These are phyloP conservation scores for Nitzschia palea DNA, from an alignment of 108 stramenopile species.

Conservation along the genomic window DNA sequence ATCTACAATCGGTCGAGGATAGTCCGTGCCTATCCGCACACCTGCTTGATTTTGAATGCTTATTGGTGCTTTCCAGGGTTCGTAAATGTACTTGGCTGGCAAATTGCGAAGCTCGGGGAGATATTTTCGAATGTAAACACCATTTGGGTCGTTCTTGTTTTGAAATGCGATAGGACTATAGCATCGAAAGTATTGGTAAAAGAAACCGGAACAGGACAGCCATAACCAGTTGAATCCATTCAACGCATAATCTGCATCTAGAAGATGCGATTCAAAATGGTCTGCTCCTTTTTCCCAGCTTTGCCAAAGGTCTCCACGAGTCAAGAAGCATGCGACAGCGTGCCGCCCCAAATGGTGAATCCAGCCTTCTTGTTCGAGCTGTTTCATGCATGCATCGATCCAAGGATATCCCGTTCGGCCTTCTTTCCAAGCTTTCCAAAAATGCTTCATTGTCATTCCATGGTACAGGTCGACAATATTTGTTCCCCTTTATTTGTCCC, in stretches of 20 bases:
- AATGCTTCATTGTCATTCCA: constrained; percentile 82
- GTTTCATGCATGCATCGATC: constrained; percentile 96
- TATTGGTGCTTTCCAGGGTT: constrained; percentile 94
- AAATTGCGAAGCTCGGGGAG: constrained; percentile 76
- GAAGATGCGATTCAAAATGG: constrained; percentile 77
- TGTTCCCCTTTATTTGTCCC: constrained; percentile 83
- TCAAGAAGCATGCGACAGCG: constrained; percentile 96
- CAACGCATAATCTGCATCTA: constrained; percentile 94
- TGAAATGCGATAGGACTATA: constrained; percentile 88
- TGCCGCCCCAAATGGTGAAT: constrained; percentile 96
- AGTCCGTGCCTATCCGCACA: constrained; percentile 80
- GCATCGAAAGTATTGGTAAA: constrained; percentile 95
- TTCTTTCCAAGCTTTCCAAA: constrained; percentile 85
- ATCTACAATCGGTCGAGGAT: constrained; percentile 92
- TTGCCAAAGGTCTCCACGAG: constrained; percentile 95
- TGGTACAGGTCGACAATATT: constrained; percentile 70
- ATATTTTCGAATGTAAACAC: constrained; percentile 90
- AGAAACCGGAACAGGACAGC: constrained; percentile 87
- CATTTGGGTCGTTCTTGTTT: constrained; percentile 92
- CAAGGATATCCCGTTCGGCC: constrained; percentile 95
- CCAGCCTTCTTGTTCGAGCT: constrained; percentile 91
- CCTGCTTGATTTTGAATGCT: constrained; percentile 64
- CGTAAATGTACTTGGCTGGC: constrained; percentile 94
- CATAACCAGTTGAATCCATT: constrained; percentile 98
- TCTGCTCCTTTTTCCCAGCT: constrained; percentile 93